Conservation (phyloP, 1,139 yeast genomes). For the Pichia sp. region DNA sequence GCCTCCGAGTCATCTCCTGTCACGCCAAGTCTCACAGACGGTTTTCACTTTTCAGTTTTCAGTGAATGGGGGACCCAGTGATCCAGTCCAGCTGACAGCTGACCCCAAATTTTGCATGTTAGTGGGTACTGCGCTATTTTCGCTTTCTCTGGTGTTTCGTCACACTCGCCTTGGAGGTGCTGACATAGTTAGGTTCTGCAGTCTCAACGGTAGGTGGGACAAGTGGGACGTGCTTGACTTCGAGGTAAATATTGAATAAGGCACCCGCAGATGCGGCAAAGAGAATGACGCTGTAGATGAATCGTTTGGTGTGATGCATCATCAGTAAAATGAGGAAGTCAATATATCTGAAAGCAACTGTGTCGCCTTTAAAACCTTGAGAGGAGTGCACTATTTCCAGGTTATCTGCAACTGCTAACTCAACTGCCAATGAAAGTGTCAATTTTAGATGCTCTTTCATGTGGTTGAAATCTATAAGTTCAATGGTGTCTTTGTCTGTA, state of each 20-base stretch:
- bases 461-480: slow-evolving; percentile 68
- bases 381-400: background rate
- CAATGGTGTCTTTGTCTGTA: slow-evolving; percentile 72
- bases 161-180: too few species aligned
- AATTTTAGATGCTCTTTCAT: slow-evolving; percentile 73
- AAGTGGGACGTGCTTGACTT: too few species aligned
- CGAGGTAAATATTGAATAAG: slow-evolving; percentile 5
- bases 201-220: too few species aligned
- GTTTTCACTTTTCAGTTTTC: too few species aligned
- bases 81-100: too few species aligned
- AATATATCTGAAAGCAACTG: slow-evolving; percentile 9
- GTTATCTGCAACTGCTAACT: slow-evolving; percentile 34
- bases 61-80: too few species aligned
- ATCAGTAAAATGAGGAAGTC: slow-evolving; percentile 17
- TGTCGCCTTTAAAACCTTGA: slow-evolving; percentile 3
- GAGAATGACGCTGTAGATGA: slow-evolving; percentile 11
- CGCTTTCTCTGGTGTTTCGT: too few species aligned
- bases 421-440: slow-evolving; percentile 63
- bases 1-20: too few species aligned
- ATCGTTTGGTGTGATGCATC: slow-evolving; percentile 16
- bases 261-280: slow-evolving; percentile 9
- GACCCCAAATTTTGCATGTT: too few species aligned
- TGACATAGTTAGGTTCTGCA: too few species aligned
- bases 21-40: too few species aligned
- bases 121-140: too few species aligned